Conservation (phyloP, 2,329 filamentous ascomycete genomes). For the Lasiodiplodia theobromae region DNA sequence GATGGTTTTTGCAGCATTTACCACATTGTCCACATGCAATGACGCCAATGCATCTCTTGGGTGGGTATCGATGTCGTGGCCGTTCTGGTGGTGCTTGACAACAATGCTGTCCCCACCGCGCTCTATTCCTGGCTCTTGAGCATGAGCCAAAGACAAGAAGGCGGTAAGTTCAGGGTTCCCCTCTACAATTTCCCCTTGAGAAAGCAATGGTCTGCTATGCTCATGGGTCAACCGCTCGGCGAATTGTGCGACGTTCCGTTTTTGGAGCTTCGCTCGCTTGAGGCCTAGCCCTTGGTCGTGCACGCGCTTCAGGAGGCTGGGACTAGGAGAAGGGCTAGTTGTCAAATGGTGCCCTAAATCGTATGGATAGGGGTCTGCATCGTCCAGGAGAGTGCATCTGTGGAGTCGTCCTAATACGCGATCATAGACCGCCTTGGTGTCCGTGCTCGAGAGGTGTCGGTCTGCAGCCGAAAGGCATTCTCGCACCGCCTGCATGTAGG, state of each 20-base stretch:
- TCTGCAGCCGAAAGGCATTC: slow-evolving; percentile 76
- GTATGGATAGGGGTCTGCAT: slow-evolving; percentile 19
- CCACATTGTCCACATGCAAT: slow-evolving; percentile 37
- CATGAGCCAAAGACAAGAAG: background rate
- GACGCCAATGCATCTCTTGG: slow-evolving; percentile 32
- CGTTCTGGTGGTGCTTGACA: slow-evolving; percentile 30
- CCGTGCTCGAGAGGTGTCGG: slow-evolving; percentile 37
- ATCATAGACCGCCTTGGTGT: slow-evolving; percentile 44
- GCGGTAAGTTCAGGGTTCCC: background rate
- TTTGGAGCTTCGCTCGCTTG: slow-evolving; percentile 18
- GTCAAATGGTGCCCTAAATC: slow-evolving; percentile 5
- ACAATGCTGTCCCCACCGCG: too few species aligned
- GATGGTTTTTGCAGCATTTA: slow-evolving; percentile 44
- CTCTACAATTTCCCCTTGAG: background rate
- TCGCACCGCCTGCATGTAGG: slow-evolving; percentile 78
- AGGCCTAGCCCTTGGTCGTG: slow-evolving; percentile 9
- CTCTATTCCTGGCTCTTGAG: background rate
- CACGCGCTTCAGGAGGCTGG: slow-evolving; percentile 11
- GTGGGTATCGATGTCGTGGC: background rate
- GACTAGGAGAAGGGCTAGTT: background rate
- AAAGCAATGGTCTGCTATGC: background rate
- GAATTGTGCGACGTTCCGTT: slow-evolving; percentile 7
- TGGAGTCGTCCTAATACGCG: slow-evolving; percentile 55
- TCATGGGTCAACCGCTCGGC: background rate
- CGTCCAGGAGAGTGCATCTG: slow-evolving; percentile 48